A percentile compares a stretch with the other conserved stretches of the same genome.
Evolutionary conservation across 805 yeast genomes (phyloP).

Genomic region (Zygosaccharomyces bailii): DNA sequence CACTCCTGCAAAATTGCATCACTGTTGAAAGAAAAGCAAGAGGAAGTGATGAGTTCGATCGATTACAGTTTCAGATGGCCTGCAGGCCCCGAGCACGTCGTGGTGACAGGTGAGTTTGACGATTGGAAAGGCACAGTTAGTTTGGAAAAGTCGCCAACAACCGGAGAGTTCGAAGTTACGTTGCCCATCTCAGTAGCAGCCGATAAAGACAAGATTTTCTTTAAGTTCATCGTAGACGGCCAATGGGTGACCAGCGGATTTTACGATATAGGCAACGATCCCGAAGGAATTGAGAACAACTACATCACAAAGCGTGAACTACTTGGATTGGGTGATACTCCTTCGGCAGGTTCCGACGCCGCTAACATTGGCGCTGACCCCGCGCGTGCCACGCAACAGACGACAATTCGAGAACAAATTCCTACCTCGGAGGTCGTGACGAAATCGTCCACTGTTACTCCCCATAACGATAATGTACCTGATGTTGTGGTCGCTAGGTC

Average conservation of each 20-base stretch:
- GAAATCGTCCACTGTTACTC: not conserved
- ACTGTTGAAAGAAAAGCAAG: not conserved
- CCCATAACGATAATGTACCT: not conserved
- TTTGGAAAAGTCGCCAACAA: conserved; percentile 51
- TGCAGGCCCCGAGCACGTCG: conserved; percentile 53
- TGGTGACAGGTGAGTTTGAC: conserved; percentile 69
- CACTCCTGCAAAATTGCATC: not conserved
- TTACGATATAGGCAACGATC: conserved; percentile 42
- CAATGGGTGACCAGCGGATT: conserved; percentile 49
- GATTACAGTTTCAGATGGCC: conserved; percentile 40
- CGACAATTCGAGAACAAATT: no score
- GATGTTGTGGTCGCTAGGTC: conserved; percentile 3
- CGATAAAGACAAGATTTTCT: conserved; percentile 38
- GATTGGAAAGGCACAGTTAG: conserved; percentile 61
- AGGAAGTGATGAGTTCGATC: conserved; percentile 9
- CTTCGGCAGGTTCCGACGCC: not conserved
- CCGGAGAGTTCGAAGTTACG: conserved; percentile 58
- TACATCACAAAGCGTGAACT: conserved; percentile 25
- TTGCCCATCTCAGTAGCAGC: conserved; percentile 48
- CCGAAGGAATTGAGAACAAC: conserved; percentile 42
- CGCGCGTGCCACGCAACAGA: not conserved
- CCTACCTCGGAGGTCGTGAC: no score
- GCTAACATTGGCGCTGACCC: not conserved
- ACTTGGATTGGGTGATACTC: conserved; percentile 9
- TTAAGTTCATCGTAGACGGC: conserved; percentile 67